Evolutionary conservation across 1,284 basidiomycete species (phyloP).

Genomic region (Cystobasidium slooffiae): DNA sequence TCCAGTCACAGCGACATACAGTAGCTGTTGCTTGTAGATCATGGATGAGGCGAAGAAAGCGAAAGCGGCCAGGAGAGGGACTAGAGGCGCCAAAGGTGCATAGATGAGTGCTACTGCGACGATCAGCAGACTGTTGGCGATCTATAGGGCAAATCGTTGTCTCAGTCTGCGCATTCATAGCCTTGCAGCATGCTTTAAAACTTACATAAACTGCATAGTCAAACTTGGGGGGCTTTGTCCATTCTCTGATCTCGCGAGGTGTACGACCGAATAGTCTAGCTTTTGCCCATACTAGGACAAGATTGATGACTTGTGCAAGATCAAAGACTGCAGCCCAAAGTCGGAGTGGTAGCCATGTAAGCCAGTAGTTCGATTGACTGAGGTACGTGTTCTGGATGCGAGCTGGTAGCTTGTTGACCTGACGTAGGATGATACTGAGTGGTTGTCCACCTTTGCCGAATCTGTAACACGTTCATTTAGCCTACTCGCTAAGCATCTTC

Average conservation of each 20-base stretch:
- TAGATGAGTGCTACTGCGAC: conserved; percentile 84
- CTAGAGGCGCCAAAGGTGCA: conserved; percentile 86
- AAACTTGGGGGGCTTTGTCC: conserved; percentile 92
- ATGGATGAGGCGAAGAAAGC: conserved; percentile 68
- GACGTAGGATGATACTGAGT: conserved; percentile 42
- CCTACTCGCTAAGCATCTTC: too few relatives aligned
- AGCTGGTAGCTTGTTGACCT: conserved; percentile 50
- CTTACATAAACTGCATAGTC: conserved; percentile 87
- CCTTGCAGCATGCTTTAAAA: conserved; percentile 56
- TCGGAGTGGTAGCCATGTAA: conserved; percentile 92
- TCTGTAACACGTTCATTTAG: conserved; percentile 9
- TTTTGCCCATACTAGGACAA: conserved; percentile 82
- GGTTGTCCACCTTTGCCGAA: conserved; percentile 46
- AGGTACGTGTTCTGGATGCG: conserved; percentile 60
- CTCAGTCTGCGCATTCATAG: too few relatives aligned
- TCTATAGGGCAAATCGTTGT: conserved; percentile 53
- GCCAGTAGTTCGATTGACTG: conserved; percentile 83
- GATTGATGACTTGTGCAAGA: conserved; percentile 90
- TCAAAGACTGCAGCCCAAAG: conserved; percentile 94
- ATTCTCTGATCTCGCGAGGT: conserved; percentile 87
- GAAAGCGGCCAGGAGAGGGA: conserved; percentile 66
- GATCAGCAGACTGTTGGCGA: conserved; percentile 73
- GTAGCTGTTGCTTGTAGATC: conserved; percentile 83
- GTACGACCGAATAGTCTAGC: conserved; percentile 90
- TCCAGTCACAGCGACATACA: conserved; percentile 59